phyloP scores from a whole-genome alignment of 1,284 basidiomycete species.

The Microbotryum intermedium region DNA sequence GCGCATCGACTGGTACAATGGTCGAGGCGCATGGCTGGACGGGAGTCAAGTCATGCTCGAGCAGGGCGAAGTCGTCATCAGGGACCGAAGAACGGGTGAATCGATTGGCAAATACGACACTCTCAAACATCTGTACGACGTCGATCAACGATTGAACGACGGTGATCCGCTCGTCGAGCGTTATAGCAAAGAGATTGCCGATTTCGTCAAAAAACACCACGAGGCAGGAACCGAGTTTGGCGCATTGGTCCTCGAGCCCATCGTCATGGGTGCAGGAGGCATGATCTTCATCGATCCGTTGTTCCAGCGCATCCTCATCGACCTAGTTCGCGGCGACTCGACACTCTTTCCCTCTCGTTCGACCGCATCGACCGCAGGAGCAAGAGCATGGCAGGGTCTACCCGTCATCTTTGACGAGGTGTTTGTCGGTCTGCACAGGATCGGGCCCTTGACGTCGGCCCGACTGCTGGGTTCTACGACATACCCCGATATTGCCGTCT shows the following conservation, averaged over 20 bases:
- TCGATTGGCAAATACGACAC: slow-evolving; percentile 37
- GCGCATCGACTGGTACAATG: slow-evolving; percentile 85
- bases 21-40: slow-evolving; percentile 88
- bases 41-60: slow-evolving; percentile 67
- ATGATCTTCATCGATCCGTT: slow-evolving; percentile 98
- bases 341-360: slow-evolving; percentile 41
- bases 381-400: slow-evolving; percentile 55
- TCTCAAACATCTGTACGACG: slow-evolving; percentile 62
- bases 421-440: slow-evolving; percentile 80
- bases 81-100: slow-evolving; percentile 8
- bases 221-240: slow-evolving; percentile 45
- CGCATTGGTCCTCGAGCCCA: slow-evolving; percentile 80
- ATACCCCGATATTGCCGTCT: slow-evolving; percentile 73
- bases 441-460: slow-evolving; percentile 62
- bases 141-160: slow-evolving; percentile 54
- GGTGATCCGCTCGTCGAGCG: slow-evolving; percentile 49
- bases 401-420: slow-evolving; percentile 97
- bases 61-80: slow-evolving; percentile 50
- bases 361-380: slow-evolving; percentile 6
- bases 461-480: slow-evolving; percentile 55
- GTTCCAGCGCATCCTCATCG: slow-evolving; percentile 81
- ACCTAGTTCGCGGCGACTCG: slow-evolving; percentile 57
- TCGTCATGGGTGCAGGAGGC: slow-evolving; percentile 90
- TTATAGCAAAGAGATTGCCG: slow-evolving; percentile 58
- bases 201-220: background rate